Conservation (phyloP, 805 yeast species). For the Sugiyamaella floridensis region DNA sequence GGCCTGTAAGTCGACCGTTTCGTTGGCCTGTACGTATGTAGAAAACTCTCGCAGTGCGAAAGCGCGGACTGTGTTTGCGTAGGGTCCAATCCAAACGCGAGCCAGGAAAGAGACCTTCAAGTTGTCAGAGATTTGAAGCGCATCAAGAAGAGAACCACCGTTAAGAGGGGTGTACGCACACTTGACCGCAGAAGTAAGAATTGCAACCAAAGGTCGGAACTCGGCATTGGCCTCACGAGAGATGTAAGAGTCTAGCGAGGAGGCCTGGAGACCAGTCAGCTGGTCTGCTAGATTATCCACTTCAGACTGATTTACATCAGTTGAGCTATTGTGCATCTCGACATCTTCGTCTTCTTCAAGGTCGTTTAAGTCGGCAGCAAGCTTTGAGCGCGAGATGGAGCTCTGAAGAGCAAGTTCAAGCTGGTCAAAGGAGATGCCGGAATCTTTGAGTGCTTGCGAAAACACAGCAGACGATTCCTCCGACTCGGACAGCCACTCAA, state of each 20-base stretch:
- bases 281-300: constrained; percentile 4
- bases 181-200: constrained; percentile 9
- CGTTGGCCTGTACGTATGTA: constrained; percentile 7
- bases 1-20: constrained; percentile 29
- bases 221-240: constrained; percentile 7
- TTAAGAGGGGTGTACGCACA: background rate
- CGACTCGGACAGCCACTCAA: constrained; percentile 39
- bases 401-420: constrained; percentile 65
- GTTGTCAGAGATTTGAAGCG: constrained; percentile 2
- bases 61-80: constrained; percentile 32
- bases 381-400: constrained; percentile 37
- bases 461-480: constrained; percentile 30
- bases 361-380: constrained; percentile 13
- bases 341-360: constrained; percentile 15
- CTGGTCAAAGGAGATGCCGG: constrained; percentile 30
- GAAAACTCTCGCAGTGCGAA: constrained; percentile 27
- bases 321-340: constrained; percentile 9
- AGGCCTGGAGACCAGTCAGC: constrained; percentile 3
- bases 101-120: constrained; percentile 29
- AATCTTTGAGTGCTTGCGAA: constrained; percentile 4
- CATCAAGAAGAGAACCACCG: background rate
- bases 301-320: constrained; percentile 12
- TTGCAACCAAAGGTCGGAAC: constrained; percentile 2
- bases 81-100: constrained; percentile 30
- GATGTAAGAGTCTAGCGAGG: constrained; percentile 13